Evolutionary conservation across 495 filamentous ascomycete genomes (phyloP).

Genomic region (Penicillium desertorum): DNA sequence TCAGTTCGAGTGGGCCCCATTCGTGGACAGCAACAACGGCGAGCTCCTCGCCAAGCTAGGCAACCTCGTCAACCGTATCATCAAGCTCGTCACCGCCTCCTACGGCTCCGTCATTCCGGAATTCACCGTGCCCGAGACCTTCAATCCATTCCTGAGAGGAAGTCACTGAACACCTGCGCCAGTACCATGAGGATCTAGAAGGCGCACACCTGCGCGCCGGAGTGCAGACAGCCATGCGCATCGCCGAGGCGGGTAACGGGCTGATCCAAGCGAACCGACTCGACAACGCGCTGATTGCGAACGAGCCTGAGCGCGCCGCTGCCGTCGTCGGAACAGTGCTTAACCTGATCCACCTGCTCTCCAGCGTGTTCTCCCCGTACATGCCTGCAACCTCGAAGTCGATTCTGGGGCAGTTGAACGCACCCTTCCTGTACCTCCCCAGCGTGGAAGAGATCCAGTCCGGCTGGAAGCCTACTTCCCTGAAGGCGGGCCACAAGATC

Average conservation of each 20-base stretch:
- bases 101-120: constrained; percentile 70
- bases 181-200: constrained; percentile 73
- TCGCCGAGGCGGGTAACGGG: constrained; percentile 73
- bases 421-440: constrained; percentile 64
- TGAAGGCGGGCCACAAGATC: constrained; percentile 75
- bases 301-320: constrained; percentile 68
- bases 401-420: constrained; percentile 73
- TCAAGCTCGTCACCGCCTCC: constrained; percentile 85
- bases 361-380: constrained; percentile 74
- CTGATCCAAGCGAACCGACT: constrained; percentile 79
- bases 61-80: constrained; percentile 89
- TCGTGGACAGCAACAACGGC: constrained; percentile 85
- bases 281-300: constrained; percentile 75
- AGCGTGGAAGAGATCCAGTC: constrained; percentile 41
- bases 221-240: constrained; percentile 65
- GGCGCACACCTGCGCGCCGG: constrained; percentile 73
- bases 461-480: constrained; percentile 57
- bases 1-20: constrained; percentile 85
- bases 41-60: constrained; percentile 87
- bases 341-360: constrained; percentile 78
- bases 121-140: constrained; percentile 48
- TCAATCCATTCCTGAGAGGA: constrained; percentile 48
- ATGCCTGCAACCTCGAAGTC: constrained; percentile 76
- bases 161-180: constrained; percentile 60
- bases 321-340: constrained; percentile 79